Base-by-base conservation (phyloP, 129 eudicot species). In the Ambrosia artemisiifolia region DNA sequence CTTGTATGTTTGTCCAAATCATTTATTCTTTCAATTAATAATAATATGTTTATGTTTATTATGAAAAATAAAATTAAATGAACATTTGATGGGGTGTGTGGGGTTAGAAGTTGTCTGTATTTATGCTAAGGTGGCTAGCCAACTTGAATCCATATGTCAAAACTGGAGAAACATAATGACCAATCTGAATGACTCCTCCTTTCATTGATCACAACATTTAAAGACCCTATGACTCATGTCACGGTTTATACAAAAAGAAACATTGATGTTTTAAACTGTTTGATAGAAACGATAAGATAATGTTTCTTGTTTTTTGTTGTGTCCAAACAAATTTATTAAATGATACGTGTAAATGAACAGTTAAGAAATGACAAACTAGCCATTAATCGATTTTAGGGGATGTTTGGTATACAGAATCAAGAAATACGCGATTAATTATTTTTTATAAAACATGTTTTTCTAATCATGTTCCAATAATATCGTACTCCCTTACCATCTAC, bases 111-210 rank as follows among this genome's bases (percentile, higher is more conserved):
- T 50, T 78, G 83, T 70, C 67, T 70, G 55, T 70, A 73, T 69
- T 49, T 64, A 67, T 54, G 66, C 68, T 73, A 69, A 69, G 72
- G 55, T 74, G 75, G 65, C 65, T 61, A 49, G 65, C 72, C 82
- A 72, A 77, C 73, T 72, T 70, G 67, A 49, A 70, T 56, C 85
- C 49, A 66, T 48, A 50, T 66, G 69, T 72, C 85, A 82, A 82
- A 71, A 72, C 69, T 62, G 76, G 70, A 79, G 74, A 73, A 68
- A 74, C 83, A 80, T 78, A 70, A 77, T 70, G 81, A 78, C 81
- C 76, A 70, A 78, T 78, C 33, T 33, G 66, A 78, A 70, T 61
- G 76, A 70, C 76, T 78, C 66, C 49, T 62, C 76, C 51, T 78
- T 77, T 40, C 64, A 49, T 60, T 69, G 64, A 57, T 57, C 65